Conservation (phyloP, 2,329 filamentous ascomycete species). For the Zalaria obscura region DNA sequence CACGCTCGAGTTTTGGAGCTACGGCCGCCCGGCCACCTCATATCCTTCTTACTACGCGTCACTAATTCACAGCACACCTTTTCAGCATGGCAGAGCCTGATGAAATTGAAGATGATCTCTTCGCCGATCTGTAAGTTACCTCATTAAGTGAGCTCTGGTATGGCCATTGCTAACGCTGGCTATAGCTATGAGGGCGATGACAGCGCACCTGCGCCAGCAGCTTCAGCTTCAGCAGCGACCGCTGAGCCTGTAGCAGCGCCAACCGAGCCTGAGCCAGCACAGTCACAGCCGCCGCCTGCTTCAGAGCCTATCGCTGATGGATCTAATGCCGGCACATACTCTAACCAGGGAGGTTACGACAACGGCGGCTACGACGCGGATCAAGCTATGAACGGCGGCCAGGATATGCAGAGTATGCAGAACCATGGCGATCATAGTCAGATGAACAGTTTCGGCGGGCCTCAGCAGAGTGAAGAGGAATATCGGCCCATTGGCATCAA, state of each 20-base stretch:
- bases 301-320: slow-evolving; percentile 5
- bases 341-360: neutral
- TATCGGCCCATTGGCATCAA: slow-evolving; percentile 55
- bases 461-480: slow-evolving; percentile 23
- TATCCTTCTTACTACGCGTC: neutral
- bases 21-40: too few species aligned
- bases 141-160: neutral
- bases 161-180: slow-evolving; percentile 4
- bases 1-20: too few species aligned
- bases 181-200: slow-evolving; percentile 54
- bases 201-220: slow-evolving; percentile 16
- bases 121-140: slow-evolving; percentile 72
- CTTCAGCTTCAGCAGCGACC: neutral
- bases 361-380: neutral
- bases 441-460: slow-evolving; percentile 12
- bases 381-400: neutral
- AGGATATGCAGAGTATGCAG: slow-evolving; percentile 2
- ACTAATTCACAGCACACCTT: neutral
- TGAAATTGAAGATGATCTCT: slow-evolving; percentile 85
- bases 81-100: slow-evolving; percentile 58
- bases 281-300: neutral
- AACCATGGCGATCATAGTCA: slow-evolving; percentile 2
- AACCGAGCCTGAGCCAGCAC: neutral
- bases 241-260: neutral
- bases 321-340: neutral